These are phyloP conservation scores for Crithidia brevicula DNA, from an alignment of 208 protist species.

Conservation along the genomic window DNA sequence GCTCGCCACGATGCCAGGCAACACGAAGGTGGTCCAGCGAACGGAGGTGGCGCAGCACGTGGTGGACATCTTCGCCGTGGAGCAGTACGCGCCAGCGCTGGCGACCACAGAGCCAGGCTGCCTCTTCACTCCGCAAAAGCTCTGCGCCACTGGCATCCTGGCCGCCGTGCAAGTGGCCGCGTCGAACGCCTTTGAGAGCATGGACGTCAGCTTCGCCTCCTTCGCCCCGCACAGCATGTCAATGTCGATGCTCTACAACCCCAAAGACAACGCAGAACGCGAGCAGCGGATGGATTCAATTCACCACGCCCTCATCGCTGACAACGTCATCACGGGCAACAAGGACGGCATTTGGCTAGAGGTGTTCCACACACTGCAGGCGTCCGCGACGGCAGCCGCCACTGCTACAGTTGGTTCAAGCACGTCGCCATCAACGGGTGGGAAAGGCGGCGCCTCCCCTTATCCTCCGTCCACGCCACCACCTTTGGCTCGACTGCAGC, in stretches of 20 bases:
- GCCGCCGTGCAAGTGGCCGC: constrained; percentile 38
- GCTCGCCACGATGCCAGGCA: not conserved
- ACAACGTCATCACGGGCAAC: constrained; percentile 49
- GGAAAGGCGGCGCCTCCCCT: not conserved
- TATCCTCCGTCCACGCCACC: not conserved
- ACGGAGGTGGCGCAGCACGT: not conserved
- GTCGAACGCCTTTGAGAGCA: constrained; percentile 22
- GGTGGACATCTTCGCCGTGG: constrained; percentile 33
- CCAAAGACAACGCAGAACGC: constrained; percentile 17
- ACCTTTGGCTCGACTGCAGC: not conserved
- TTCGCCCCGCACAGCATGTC: constrained; percentile 28
- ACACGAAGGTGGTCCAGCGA: not conserved
- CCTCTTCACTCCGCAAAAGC: constrained; percentile 44
- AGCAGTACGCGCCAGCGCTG: constrained; percentile 37
- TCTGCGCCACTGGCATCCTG: constrained; percentile 41
- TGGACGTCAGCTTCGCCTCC: constrained; percentile 23
- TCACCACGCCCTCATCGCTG: constrained; percentile 42
- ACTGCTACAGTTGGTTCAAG: not conserved
- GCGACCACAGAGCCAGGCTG: constrained; percentile 34
- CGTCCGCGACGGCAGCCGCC: not conserved
- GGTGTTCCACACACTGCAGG: constrained; percentile 44
- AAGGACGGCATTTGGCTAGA: constrained; percentile 47
- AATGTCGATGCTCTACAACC: constrained; percentile 11
- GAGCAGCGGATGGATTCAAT: constrained; percentile 40
- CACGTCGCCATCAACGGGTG: not conserved